Evolutionary conservation across 2,329 filamentous ascomycete genomes (phyloP).

Genomic region (Penicillium frequentans): DNA sequence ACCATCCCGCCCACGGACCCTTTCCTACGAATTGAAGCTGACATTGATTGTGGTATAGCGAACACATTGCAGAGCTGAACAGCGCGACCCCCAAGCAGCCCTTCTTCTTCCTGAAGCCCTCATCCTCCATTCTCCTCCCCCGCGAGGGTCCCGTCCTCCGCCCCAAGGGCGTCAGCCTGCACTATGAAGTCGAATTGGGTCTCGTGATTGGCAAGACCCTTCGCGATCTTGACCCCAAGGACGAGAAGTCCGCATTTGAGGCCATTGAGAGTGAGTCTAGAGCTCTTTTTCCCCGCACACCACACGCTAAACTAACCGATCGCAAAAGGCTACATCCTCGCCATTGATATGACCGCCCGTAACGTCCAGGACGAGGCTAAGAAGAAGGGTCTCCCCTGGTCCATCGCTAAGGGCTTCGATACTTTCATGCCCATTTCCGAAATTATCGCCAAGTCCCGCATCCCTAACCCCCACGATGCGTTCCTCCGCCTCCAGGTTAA

Average conservation of each 20-base stretch:
- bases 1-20: not conserved
- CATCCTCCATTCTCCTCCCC: conserved; percentile 80
- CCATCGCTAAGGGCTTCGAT: conserved; percentile 95
- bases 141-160: conserved; percentile 76
- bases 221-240: conserved; percentile 71
- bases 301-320: not conserved
- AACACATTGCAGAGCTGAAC: conserved; percentile 91
- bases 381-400: conserved; percentile 94
- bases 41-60: conserved; percentile 52
- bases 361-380: conserved; percentile 97
- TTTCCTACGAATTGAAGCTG: not conserved
- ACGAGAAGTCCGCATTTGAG: conserved; percentile 73
- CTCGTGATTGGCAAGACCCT: conserved; percentile 82
- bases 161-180: conserved; percentile 78
- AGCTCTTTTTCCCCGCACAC: not conserved
- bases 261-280: conserved; percentile 68
- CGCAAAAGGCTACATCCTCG: conserved; percentile 69
- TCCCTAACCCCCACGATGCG: conserved; percentile 84
- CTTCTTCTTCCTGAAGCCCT: conserved; percentile 98
- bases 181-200: conserved; percentile 94
- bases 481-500: conserved; percentile 87
- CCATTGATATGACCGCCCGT: conserved; percentile 96
- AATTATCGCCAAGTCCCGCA: conserved; percentile 74
- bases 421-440: conserved; percentile 89
- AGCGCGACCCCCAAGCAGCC: conserved; percentile 87